A percentile compares a stretch with the other conserved stretches of the same genome.
Conservation (phyloP, 2,329 filamentous ascomycete genomes). For the Pseudogymnoascus sp. region DNA sequence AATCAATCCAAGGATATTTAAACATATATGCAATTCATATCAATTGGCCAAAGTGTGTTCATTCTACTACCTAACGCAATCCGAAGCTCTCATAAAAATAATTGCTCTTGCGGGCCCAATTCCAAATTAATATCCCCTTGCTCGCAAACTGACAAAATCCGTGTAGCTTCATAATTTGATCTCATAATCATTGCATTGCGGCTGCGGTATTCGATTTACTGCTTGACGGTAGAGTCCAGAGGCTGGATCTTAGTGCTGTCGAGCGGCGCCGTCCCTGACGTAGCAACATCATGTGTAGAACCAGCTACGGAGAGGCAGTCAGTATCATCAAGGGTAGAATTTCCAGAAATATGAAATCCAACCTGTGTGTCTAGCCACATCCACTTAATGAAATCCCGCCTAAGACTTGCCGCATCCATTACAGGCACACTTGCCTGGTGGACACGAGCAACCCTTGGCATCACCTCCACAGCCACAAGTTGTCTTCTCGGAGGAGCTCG, state of each 20-base stretch:
- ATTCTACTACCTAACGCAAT: constrained; percentile 6
- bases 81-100: not conserved
- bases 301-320: constrained; percentile 17
- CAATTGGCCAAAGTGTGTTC: constrained; percentile 1
- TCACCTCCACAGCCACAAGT: constrained; percentile 34
- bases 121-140: not conserved
- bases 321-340: constrained; percentile 16
- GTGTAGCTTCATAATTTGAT: not conserved
- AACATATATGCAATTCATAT: not conserved
- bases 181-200: constrained; percentile 8
- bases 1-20: not conserved
- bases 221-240: constrained; percentile 15
- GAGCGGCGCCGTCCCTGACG: constrained; percentile 18
- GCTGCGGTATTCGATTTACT: not conserved
- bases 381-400: constrained; percentile 11
- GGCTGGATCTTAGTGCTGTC: constrained; percentile 24
- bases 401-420: not conserved
- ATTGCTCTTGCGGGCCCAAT: constrained; percentile 12
- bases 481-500: constrained; percentile 32
- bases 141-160: not conserved
- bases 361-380: constrained; percentile 15
- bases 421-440: constrained; percentile 28
- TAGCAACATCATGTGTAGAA: constrained; percentile 17
- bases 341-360: constrained; percentile 19
- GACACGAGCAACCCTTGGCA: constrained; percentile 33